Evolutionary conservation across 768 basidiomycete species (phyloP).

Genomic region (Galerina sulciceps): DNA sequence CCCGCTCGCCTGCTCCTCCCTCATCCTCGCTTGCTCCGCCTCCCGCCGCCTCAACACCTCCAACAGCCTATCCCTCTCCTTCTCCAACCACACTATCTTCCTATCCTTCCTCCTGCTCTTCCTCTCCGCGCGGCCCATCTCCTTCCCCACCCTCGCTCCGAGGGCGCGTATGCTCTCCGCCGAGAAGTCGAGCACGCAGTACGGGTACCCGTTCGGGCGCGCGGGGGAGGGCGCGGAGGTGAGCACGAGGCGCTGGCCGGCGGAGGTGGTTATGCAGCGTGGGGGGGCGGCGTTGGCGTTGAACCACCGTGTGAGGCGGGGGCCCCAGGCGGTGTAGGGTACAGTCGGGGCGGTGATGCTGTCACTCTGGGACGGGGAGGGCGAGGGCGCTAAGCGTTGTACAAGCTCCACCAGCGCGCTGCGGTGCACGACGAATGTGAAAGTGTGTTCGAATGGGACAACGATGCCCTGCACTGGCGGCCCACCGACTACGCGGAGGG

Average conservation of each 20-base stretch:
- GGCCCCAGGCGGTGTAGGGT: too few species aligned
- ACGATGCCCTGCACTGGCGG: background rate
- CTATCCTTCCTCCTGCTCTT: background rate
- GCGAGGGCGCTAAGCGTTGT: slow-evolving; percentile 4
- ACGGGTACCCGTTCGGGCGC: slow-evolving; percentile 2
- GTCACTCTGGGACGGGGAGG: background rate
- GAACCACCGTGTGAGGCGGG: slow-evolving; percentile 37
- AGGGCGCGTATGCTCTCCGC: slow-evolving; percentile 18
- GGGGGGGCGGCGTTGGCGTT: slow-evolving; percentile 32
- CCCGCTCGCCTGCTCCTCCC: too few species aligned
- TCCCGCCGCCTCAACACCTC: too few species aligned
- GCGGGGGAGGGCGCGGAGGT: slow-evolving; percentile 13
- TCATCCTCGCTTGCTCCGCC: background rate
- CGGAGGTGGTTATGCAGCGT: slow-evolving; percentile 43
- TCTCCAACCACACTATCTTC: too few species aligned
- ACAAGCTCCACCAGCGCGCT: slow-evolving; percentile 14
- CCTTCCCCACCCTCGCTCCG: slow-evolving; percentile 5
- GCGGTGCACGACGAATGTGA: slow-evolving; percentile 40
- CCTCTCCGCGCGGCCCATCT: too few species aligned
- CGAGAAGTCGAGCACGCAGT: slow-evolving; percentile 33
- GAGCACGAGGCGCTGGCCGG: slow-evolving; percentile 37
- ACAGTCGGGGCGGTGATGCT: background rate
- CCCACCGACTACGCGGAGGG: slow-evolving; percentile 2
- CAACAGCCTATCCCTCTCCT: background rate
- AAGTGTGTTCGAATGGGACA: slow-evolving; percentile 5